A percentile compares a stretch with the other conserved stretches of the same genome.
Conservation (phyloP, 768 basidiomycete species). For the Amanita exitialis region DNA sequence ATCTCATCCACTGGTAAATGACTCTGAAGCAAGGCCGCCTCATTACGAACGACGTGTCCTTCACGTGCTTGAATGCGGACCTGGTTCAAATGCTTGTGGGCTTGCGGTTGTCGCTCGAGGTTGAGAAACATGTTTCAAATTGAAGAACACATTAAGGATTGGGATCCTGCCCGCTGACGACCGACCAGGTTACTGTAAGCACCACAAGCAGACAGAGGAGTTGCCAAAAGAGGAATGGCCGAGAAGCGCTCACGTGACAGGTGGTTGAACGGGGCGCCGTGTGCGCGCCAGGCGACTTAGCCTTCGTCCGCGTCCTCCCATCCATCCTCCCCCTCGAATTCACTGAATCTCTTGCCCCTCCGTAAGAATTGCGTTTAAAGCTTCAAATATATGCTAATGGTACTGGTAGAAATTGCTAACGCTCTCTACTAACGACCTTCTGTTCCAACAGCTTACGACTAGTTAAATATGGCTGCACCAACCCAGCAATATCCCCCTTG, state of each 20-base stretch:
- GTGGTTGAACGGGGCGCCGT: constrained; percentile 2
- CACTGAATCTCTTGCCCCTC: background rate
- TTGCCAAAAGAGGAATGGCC: background rate
- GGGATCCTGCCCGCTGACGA: too few species aligned
- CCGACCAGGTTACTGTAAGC: too few species aligned
- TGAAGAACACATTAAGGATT: too few species aligned
- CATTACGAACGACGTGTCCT: too few species aligned
- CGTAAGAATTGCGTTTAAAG: background rate
- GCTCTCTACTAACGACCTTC: constrained; percentile 36
- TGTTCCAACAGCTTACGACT: constrained; percentile 9
- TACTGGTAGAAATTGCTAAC: constrained; percentile 16
- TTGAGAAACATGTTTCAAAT: too few species aligned
- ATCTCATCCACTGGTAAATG: too few species aligned
- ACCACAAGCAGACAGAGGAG: too few species aligned
- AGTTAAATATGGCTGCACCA: constrained; percentile 39
- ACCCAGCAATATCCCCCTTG: constrained; percentile 67
- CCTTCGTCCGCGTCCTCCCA: background rate
- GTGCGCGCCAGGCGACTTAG: background rate
- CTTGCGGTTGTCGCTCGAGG: too few species aligned
- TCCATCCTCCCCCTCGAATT: background rate
- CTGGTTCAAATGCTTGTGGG: too few species aligned
- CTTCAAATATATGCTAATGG: background rate
- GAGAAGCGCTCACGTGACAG: constrained; percentile 3
- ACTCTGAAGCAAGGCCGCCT: too few species aligned
- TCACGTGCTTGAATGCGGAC: too few species aligned